These are phyloP conservation scores for Leccinum obscurum DNA, from an alignment of 768 basidiomycete species.

Conservation along the genomic window DNA sequence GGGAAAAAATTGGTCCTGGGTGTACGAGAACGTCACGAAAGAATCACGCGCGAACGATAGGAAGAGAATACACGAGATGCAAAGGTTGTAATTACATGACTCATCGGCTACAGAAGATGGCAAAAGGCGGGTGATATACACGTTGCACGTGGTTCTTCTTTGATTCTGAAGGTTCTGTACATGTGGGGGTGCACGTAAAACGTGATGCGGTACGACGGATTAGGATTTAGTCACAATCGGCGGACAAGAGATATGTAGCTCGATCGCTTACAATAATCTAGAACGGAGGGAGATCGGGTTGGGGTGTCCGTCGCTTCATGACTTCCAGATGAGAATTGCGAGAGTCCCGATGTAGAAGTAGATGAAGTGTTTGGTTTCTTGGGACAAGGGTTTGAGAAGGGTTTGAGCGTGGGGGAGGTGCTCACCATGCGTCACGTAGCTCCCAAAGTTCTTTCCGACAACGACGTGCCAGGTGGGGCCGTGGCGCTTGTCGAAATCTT, in stretches of 20 bases:
- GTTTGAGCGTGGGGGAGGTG: not conserved
- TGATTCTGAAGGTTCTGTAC: not conserved
- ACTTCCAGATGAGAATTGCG: slow-evolving; percentile 95
- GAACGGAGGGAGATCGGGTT: slow-evolving; percentile 11
- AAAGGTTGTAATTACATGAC: slow-evolving; percentile 29
- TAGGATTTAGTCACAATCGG: not conserved
- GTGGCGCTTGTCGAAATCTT: slow-evolving; percentile 91
- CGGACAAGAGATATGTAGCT: not conserved
- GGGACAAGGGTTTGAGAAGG: slow-evolving; percentile 17
- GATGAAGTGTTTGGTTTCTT: slow-evolving; percentile 98
- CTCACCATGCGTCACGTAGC: slow-evolving; percentile 95
- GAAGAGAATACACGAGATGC: slow-evolving; percentile 20
- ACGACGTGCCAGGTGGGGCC: slow-evolving; percentile 98
- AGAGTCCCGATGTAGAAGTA: slow-evolving; percentile 96
- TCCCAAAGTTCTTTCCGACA: slow-evolving; percentile 98
- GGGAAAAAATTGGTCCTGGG: not conserved
- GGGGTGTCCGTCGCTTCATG: slow-evolving; percentile 44
- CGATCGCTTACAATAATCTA: slow-evolving; percentile 28
- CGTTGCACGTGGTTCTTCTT: slow-evolving; percentile 20
- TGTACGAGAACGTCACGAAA: not conserved
- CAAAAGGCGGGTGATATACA: slow-evolving; percentile 21
- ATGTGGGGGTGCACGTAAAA: not conserved
- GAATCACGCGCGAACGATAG: slow-evolving; percentile 4
- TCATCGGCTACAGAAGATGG: slow-evolving; percentile 12
- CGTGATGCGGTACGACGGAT: not conserved